Evolutionary conservation across 169 alveolate species (phyloP).

Genomic region (Plasmodium coatneyi): DNA sequence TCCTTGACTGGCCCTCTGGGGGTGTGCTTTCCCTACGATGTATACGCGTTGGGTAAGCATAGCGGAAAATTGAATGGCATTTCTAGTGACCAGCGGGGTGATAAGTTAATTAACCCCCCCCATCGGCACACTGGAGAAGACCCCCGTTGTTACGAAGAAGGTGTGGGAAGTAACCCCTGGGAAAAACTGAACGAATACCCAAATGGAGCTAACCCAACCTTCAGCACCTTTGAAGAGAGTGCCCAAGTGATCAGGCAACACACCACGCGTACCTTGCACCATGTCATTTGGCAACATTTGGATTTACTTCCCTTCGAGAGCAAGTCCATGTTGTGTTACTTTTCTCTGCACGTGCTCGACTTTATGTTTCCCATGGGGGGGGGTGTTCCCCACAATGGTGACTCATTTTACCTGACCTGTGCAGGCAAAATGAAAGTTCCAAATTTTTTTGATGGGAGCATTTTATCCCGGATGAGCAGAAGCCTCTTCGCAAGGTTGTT

Average conservation of each 20-base stretch:
- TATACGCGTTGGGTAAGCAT: not conserved
- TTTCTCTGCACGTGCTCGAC: constrained; percentile 10
- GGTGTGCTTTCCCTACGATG: constrained; percentile 16
- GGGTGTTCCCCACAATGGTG: not conserved
- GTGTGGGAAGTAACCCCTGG: not conserved
- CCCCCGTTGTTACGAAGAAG: not conserved
- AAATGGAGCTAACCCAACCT: not conserved
- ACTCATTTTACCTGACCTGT: not conserved
- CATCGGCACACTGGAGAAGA: not conserved
- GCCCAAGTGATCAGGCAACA: not conserved
- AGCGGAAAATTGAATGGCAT: not conserved
- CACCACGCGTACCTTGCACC: constrained; percentile 1
- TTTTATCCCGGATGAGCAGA: not conserved
- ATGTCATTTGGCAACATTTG: constrained; percentile 23
- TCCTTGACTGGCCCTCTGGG: not conserved
- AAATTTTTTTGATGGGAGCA: not conserved
- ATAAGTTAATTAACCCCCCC: not conserved
- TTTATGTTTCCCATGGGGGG: constrained; percentile 2
- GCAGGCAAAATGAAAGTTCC: not conserved
- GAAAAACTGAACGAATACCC: constrained; percentile 9
- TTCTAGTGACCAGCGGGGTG: not conserved
- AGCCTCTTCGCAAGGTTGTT: not conserved
- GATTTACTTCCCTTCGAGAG: constrained; percentile 16
- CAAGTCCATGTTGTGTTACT: constrained; percentile 40
- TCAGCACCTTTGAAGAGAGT: constrained; percentile 2